A percentile compares a stretch with the other conserved stretches of the same genome.
Evolutionary conservation across 2,329 filamentous ascomycete genomes (phyloP).

Genomic region (Fusarium compactum): DNA sequence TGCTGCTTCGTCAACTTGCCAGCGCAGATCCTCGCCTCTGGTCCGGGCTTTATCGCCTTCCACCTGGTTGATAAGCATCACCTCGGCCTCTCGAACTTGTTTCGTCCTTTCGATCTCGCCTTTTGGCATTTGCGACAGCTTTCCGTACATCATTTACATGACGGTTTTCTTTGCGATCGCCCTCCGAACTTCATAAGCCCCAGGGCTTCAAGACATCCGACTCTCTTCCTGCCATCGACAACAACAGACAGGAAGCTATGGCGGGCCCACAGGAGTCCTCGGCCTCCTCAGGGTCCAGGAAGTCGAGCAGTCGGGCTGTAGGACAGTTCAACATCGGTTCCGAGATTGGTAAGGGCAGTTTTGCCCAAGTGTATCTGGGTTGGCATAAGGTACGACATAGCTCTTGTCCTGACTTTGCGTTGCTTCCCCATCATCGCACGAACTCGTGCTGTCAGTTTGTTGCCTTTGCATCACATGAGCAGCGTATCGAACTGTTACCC

Average conservation of each 20-base stretch:
- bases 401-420: constrained; percentile 9
- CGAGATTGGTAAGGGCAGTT: constrained; percentile 97
- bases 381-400: constrained; percentile 75
- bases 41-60: constrained; percentile 23
- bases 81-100: constrained; percentile 6
- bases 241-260: constrained; percentile 54
- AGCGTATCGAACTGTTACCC: constrained; percentile 9
- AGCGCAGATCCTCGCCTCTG: constrained; percentile 21
- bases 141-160: constrained; percentile 55
- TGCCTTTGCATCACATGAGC: constrained; percentile 6
- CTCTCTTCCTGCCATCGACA: constrained; percentile 52
- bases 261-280: constrained; percentile 54
- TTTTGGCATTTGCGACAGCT: constrained; percentile 26
- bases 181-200: constrained; percentile 55
- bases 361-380: constrained; percentile 93
- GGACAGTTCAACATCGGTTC: constrained; percentile 85
- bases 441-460: constrained; percentile 21
- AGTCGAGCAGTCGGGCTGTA: constrained; percentile 58
- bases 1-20: constrained; percentile 35
- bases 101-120: constrained; percentile 22
- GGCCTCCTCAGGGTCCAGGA: constrained; percentile 52
- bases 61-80: constrained; percentile 31
- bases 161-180: constrained; percentile 51
- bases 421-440: constrained; percentile 24
- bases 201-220: constrained; percentile 50